Evolutionary conservation across 176 grass and related monocot genomes (phyloP).

Genomic region (Cocos nucifera): DNA sequence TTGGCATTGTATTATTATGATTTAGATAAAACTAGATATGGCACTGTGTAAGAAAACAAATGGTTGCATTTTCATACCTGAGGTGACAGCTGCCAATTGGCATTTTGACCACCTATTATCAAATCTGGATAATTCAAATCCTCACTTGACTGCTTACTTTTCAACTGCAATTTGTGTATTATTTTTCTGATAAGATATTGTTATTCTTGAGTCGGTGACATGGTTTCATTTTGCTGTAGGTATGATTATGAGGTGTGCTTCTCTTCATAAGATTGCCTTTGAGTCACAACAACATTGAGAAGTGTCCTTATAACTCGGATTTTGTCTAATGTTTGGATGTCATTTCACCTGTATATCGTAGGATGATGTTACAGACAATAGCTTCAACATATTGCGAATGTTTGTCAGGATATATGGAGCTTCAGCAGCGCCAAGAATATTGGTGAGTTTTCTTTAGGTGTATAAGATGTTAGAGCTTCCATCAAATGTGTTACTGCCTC

Average conservation of each 20-base stretch:
- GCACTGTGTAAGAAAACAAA: too few species aligned
- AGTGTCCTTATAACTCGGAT: not conserved
- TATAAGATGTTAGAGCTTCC: too few species aligned
- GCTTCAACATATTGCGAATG: constrained; percentile 81
- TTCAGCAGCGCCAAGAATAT: constrained; percentile 62
- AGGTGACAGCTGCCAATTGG: too few species aligned
- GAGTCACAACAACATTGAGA: not conserved
- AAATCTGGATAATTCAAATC: too few species aligned
- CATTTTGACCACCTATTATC: too few species aligned
- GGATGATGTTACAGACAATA: constrained; percentile 83
- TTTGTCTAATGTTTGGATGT: not conserved
- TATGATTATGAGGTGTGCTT: constrained; percentile 92
- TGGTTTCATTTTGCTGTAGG: constrained; percentile 46
- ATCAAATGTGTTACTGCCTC: too few species aligned
- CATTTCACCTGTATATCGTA: constrained; percentile 17
- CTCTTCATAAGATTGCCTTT: constrained; percentile 11
- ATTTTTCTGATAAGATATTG: too few species aligned
- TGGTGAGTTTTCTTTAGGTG: constrained; percentile 34
- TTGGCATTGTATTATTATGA: too few species aligned
- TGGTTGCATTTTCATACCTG: too few species aligned
- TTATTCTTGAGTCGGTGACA: constrained; percentile 13
- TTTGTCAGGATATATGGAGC: constrained; percentile 77
- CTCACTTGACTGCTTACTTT: too few species aligned
- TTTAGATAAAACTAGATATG: too few species aligned
- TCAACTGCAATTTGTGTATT: too few species aligned